Evolutionary conservation across 495 filamentous ascomycete species (phyloP), one percentile per base, ranked within the genome.

Genomic region (Penicillium nucicola): DNA sequence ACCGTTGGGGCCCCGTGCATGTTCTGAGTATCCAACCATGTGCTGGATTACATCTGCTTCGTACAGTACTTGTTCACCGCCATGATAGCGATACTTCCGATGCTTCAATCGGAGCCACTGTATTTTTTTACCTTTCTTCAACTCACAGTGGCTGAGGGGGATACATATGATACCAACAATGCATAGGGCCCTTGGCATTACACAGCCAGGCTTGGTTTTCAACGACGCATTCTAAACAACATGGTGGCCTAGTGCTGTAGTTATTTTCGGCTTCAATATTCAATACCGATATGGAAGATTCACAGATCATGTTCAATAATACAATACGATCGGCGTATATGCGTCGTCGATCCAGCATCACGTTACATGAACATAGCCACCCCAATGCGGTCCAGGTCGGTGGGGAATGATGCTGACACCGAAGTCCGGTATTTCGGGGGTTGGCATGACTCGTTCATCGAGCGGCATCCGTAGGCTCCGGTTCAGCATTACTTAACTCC

Each of bases 321-420:
- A 48, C 23, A 40, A 35, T 23, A 48, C 22, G 45, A 48, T 48
- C 45, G 45, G 33, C 36, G 46, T 31, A 23, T 48, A 36, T 48
- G 41, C 48, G 17, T 48, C 10, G 46, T 41, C 37, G 46, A 48
- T 44, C 48, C 40, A 28, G 15, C 31, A 32, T 30, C 40, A 37
- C n/a, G 25, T 22, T 45, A 37, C 39, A 35, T 37, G 18, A 11
- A 11, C 48, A 32, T 40, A 38, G 40, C 39, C 30, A 30, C 19
- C 48, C 32, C 32, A 20, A 51, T 48, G 25, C 46, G 46, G 46
- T 34, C 33, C 3, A 22, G 2, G 20, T 22, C 20, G 25, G 43
- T 30, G 43, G 32, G 18, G n/a, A 14, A 15, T 4, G 25, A 28
- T 28, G 25, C 31, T 36, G 44, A 46, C 35, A 10, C 51, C 25